A percentile compares a stretch with the other conserved stretches of the same genome.
Evolutionary conservation across 352 stramenopile genomes (phyloP).

Genomic region (Phytophthora nicotianae): DNA sequence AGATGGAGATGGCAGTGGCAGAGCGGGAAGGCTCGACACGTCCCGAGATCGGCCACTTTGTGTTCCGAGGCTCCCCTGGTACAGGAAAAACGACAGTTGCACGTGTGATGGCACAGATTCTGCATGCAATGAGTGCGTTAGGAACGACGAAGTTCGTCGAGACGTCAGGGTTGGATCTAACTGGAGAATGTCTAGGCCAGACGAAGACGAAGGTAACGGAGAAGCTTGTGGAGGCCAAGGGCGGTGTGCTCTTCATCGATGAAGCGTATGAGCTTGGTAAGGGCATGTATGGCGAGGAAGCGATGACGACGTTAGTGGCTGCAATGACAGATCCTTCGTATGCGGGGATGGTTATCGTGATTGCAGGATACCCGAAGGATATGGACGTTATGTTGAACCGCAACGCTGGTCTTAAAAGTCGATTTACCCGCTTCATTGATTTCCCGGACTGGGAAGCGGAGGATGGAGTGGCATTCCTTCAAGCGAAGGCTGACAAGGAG

Average conservation of each 20-base stretch:
- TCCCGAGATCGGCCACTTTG: constrained; percentile 81
- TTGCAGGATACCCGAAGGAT: constrained; percentile 90
- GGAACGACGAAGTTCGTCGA: constrained; percentile 93
- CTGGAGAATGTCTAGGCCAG: constrained; percentile 89
- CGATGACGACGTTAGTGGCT: constrained; percentile 90
- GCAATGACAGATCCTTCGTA: constrained; percentile 89
- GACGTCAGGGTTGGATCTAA: constrained; percentile 85
- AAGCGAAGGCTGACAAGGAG: constrained; percentile 43
- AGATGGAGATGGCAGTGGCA: constrained; percentile 64
- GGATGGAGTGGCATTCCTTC: constrained; percentile 78
- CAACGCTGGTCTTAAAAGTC: constrained; percentile 92
- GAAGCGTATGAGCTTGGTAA: constrained; percentile 93
- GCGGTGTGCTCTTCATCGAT: constrained; percentile 94
- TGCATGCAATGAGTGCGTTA: constrained; percentile 93
- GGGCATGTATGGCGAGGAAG: constrained; percentile 82
- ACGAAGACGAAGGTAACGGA: constrained; percentile 90
- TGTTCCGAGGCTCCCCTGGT: constrained; percentile 89
- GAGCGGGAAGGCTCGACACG: constrained; percentile 60
- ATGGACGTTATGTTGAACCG: constrained; percentile 90
- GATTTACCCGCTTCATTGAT: constrained; percentile 90
- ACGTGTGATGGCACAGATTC: constrained; percentile 92
- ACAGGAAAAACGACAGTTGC: constrained; percentile 93
- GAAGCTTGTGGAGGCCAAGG: constrained; percentile 88
- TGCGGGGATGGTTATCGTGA: constrained; percentile 88
- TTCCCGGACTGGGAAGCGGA: constrained; percentile 89